phyloP scores from a whole-genome alignment of 2,329 filamentous ascomycete genomes.

The Thelonectria olida region DNA sequence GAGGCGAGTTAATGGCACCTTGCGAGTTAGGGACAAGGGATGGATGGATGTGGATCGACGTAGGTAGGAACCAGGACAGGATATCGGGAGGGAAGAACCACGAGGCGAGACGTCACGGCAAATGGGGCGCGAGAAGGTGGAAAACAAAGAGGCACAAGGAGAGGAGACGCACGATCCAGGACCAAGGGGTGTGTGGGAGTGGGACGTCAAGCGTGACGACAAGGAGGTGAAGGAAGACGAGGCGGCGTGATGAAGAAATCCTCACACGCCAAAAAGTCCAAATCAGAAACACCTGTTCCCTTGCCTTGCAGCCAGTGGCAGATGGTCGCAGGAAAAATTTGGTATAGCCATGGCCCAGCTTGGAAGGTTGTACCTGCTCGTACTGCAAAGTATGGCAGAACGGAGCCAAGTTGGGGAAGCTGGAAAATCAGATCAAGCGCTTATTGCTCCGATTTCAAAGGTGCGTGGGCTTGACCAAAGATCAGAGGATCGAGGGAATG shows the following conservation, averaged over 20 bases:
- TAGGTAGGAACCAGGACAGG: neutral
- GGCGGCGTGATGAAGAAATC: neutral
- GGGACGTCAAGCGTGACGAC: neutral
- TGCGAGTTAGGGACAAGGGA: neutral
- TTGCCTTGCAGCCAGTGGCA: neutral
- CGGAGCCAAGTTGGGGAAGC: conserved; percentile 26
- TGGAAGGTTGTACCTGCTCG: conserved; percentile 16
- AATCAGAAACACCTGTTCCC: neutral
- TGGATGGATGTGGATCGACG: neutral
- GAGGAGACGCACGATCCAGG: neutral
- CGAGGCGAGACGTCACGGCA: neutral
- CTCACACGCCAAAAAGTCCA: neutral
- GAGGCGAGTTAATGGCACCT: neutral
- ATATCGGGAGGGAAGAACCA: neutral
- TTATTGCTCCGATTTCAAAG: conserved; percentile 48
- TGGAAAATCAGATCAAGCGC: conserved; percentile 41
- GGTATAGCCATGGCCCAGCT: neutral
- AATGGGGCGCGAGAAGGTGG: neutral
- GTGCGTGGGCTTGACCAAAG: conserved; percentile 32
- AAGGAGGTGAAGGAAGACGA: neutral
- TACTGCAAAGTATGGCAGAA: conserved; percentile 5
- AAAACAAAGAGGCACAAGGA: neutral
- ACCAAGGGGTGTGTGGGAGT: neutral
- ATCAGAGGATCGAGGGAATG: conserved; percentile 45
- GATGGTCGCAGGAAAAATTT: neutral